Conservation (phyloP, 2,329 filamentous ascomycete species). For the Verticillium tricorpus region DNA sequence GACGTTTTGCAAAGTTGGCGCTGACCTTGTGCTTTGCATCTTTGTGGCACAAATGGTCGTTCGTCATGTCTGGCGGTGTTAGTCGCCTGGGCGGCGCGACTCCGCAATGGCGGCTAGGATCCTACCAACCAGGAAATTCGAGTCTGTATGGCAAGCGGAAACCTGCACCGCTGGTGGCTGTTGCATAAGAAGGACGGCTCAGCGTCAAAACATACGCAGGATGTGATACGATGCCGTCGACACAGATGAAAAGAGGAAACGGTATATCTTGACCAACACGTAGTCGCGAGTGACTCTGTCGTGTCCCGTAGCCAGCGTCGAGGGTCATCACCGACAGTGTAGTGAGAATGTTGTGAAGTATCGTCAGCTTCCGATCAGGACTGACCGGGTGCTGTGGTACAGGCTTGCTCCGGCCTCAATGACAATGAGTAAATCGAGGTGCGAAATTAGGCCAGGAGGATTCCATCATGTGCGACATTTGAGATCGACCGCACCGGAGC, state of each 20-base stretch:
- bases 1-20: too few species aligned
- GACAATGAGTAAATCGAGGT: neutral
- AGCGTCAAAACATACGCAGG: neutral
- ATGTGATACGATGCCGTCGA: neutral
- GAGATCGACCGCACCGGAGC: neutral
- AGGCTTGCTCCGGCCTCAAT: neutral
- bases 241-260: too few species aligned
- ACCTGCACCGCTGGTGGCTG: neutral
- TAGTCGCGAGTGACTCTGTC: too few species aligned
- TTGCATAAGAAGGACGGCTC: neutral
- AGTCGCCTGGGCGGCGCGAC: too few species aligned
- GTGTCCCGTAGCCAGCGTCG: neutral
- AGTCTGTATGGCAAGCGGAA: neutral
- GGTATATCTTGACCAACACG: neutral
- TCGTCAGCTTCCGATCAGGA: too few species aligned
- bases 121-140: neutral
- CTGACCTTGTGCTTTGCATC: too few species aligned
- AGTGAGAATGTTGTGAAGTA: neutral
- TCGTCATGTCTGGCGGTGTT: too few species aligned
- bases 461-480: neutral
- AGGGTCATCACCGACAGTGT: too few species aligned
- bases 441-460: neutral
- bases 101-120: too few species aligned
- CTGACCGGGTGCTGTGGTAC: too few species aligned
- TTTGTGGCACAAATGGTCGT: too few species aligned